Conservation (phyloP, 768 basidiomycete genomes). For the Lentinula sp. region DNA sequence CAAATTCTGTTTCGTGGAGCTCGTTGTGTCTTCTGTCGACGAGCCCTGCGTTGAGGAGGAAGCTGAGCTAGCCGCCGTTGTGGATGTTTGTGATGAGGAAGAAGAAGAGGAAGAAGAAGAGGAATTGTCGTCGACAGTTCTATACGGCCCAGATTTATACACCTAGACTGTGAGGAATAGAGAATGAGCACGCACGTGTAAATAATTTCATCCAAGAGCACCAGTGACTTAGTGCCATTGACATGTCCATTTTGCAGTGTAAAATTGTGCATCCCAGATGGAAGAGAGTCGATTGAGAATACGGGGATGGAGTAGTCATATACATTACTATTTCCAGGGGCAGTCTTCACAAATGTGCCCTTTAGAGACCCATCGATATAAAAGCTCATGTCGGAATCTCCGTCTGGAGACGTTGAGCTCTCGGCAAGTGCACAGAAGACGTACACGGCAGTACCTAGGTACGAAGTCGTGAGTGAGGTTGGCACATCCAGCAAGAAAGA, state of each 20-base stretch:
- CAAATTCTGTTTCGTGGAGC: neutral
- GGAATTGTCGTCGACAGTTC: neutral
- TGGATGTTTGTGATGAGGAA: neutral
- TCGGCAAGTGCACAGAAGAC: constrained; percentile 31
- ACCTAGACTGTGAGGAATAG: neutral
- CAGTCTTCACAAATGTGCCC: constrained; percentile 16
- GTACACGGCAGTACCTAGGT: constrained; percentile 37
- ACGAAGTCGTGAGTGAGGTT: neutral
- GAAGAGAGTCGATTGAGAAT: constrained; percentile 19
- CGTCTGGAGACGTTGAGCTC: constrained; percentile 16
- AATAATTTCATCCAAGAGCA: constrained; percentile 22
- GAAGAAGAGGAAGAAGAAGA: neutral
- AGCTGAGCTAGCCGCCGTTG: neutral
- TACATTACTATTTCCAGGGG: constrained; percentile 9
- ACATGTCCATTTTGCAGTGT: constrained; percentile 21
- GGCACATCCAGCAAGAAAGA: neutral
- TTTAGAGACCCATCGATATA: constrained; percentile 23
- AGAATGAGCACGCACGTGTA: constrained; percentile 18
- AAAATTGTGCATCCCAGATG: constrained; percentile 19
- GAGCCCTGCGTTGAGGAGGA: neutral
- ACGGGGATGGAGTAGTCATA: constrained; percentile 25
- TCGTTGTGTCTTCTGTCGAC: neutral
- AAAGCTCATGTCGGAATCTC: constrained; percentile 26
- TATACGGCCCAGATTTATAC: neutral
- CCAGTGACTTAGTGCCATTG: constrained; percentile 16